These are phyloP conservation scores for Colletotrichum spinosum DNA, from an alignment of 2,329 filamentous ascomycete genomes.

Conservation along the genomic window DNA sequence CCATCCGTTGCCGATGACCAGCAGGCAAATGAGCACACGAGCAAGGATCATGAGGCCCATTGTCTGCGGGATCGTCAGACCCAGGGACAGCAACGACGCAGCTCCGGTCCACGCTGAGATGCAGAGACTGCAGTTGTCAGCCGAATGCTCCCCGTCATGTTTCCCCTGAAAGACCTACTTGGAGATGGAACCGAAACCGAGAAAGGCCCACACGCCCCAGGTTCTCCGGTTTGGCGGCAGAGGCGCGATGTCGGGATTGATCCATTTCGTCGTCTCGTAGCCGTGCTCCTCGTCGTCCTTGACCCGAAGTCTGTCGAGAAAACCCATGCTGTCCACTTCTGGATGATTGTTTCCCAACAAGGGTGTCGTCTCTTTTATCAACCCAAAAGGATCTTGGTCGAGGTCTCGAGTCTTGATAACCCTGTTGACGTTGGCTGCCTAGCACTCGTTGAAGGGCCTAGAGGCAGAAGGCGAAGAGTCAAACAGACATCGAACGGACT, in stretches of 20 bases:
- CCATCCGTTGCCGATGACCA: constrained; percentile 42
- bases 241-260: constrained; percentile 57
- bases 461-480: not conserved
- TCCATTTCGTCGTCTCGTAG: constrained; percentile 59
- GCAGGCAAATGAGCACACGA: constrained; percentile 34
- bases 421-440: not conserved
- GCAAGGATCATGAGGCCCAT: constrained; percentile 40
- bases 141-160: not conserved
- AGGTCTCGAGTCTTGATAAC: not conserved
- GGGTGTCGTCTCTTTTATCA: not conserved
- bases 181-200: constrained; percentile 39
- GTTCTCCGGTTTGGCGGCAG: constrained; percentile 57
- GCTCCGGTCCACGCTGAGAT: constrained; percentile 39
- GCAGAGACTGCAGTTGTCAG: constrained; percentile 23
- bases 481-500: not conserved
- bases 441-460: constrained; percentile 14
- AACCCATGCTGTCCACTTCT: constrained; percentile 7
- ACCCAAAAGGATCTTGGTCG: not conserved
- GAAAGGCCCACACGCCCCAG: constrained; percentile 49
- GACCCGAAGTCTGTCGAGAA: constrained; percentile 32
- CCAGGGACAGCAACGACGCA: constrained; percentile 36
- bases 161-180: constrained; percentile 20
- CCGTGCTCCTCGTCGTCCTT: constrained; percentile 35
- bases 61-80: constrained; percentile 38
- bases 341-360: not conserved